A percentile compares a stretch with the other conserved stretches of the same genome.
phyloP scores from a whole-genome alignment of 345 rosid genomes.

The Salix brachista region DNA sequence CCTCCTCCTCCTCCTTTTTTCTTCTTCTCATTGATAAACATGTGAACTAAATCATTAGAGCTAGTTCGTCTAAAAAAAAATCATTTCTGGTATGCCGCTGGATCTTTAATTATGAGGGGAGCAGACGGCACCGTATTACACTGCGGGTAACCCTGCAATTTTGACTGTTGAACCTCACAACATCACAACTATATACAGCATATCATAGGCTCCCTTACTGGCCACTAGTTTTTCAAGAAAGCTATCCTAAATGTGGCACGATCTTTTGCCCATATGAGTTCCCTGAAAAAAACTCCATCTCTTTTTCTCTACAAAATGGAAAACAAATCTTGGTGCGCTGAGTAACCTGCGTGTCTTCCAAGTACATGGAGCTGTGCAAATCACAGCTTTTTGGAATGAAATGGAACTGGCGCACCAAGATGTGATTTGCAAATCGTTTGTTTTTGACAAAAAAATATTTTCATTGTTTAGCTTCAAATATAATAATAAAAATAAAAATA shows the following conservation, averaged over 20 bases:
- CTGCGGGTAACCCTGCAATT: constrained; percentile 60
- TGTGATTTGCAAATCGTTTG: too few relatives aligned
- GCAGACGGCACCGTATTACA: constrained; percentile 34
- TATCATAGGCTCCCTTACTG: constrained; percentile 36
- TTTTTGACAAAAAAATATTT: too few relatives aligned
- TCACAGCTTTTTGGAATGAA: not conserved
- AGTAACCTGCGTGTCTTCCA: not conserved
- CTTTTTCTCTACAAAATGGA: not conserved
- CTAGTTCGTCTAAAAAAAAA: not conserved
- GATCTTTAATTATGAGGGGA: constrained; percentile 19
- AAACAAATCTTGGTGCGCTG: constrained; percentile 3
- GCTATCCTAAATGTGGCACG: constrained; percentile 41
- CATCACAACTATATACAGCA: constrained; percentile 35
- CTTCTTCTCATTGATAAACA: not conserved
- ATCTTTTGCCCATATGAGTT: constrained; percentile 53
- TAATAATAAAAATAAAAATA: too few relatives aligned
- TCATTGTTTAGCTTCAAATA: too few relatives aligned
- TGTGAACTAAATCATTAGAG: constrained; percentile 6
- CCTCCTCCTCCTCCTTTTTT: not conserved
- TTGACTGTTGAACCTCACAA: constrained; percentile 37
- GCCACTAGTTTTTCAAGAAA: constrained; percentile 40
- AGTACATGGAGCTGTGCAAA: not conserved
- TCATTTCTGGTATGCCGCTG: not conserved
- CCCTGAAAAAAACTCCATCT: constrained; percentile 4
- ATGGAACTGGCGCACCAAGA: not conserved